Base-by-base conservation (phyloP, 805 yeast genomes). In the Cyberlindnera suaveolens region DNA sequence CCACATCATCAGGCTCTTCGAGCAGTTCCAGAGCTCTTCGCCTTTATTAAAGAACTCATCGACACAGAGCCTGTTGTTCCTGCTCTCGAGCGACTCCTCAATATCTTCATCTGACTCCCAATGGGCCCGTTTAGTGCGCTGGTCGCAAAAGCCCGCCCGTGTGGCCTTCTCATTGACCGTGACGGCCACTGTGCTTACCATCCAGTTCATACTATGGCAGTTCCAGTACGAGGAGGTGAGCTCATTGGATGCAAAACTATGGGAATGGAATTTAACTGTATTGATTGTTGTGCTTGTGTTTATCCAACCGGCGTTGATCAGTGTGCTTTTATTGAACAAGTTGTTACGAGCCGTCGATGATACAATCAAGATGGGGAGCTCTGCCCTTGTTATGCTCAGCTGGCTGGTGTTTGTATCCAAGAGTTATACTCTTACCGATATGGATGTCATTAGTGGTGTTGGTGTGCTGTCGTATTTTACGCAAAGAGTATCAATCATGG, bases 131-230 rank as follows among this genome's bases (percentile, higher is more conserved):
- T 15, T 26, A 15, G 17, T 36, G 30, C 16, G 30, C 14, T 36
- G 38, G 38, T 36, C 38, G 14, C 38, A 52, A 26, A 32, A 31
- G 13, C 8, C 44, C 1, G 46, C 58, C 1, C 46, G 58, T 15
- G 26, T 52, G 7, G 40, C 45, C 3, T 57, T 57, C 39, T 41
- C 60, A 6, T 19, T 45, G n/a, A 57, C 51, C 1, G 39, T 51
- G 9, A 43, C 55, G 1, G 34, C 46, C 2, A 50, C 52, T 6
- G 41, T 56, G 9, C 27, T 52, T 3, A 48, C 53, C 27, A 50
- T 54, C 30, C 58, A 56, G 29, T 52, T 56, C 34, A 50, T 56
- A 7, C 47, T 56, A 13, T 43, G 50, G n/a, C 56, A 51, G 37
- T 41, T 54, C n/a, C 40, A 47, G 18, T 32, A 39, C 4, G 35